Base-by-base conservation (phyloP, 176 grass and related monocot species). In the Triticum urartu region DNA sequence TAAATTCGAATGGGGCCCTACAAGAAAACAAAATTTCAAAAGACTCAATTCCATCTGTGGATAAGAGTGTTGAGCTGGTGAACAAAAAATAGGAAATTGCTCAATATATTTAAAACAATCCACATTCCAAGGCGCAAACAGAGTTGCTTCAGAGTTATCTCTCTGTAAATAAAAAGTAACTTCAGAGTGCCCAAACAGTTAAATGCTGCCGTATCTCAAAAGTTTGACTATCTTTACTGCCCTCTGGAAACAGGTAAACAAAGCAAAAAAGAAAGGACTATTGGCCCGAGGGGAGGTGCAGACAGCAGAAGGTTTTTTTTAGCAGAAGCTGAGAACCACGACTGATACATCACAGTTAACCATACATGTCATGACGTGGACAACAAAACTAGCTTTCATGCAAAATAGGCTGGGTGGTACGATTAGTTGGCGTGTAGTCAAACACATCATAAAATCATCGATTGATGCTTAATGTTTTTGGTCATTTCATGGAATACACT, bases 1-100 rank as follows among this genome's bases (percentile, higher is more conserved):
- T 21, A 68, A 64, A 70, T 78, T 79, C 81, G 77, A 78, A 58
- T 86, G 88, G 26, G 56, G 25, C 8, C 93, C 93, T 92, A 82
- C 63, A 80, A 73, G 42, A 88, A 83, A 81, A 47, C 62, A 75
- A 80, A 83, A 21, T 39, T 38, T 72, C 11, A 69, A 33, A 52
- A 82, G 64, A 67, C 4, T 66, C 48, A 78, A 40, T 20, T 42
- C 4, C 25, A 84, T 70, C 11, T 21, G 67, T 59, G 20, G 76
- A 52, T 18, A 52, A 18, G 48, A 52, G 47, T 52, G 50, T 54
- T 52, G 3, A 82, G 1, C 28, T 36, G 60, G 11, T 62, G 17
- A 81, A 71, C 17, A 78, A 36, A n/a, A n/a, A 62, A 9, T 47
- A 30, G 13, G 35, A 68, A 54, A 56, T 11, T 82, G 34, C 21